Evolutionary conservation across 768 basidiomycete species (phyloP).

Genomic region (Amanita thiersii): DNA sequence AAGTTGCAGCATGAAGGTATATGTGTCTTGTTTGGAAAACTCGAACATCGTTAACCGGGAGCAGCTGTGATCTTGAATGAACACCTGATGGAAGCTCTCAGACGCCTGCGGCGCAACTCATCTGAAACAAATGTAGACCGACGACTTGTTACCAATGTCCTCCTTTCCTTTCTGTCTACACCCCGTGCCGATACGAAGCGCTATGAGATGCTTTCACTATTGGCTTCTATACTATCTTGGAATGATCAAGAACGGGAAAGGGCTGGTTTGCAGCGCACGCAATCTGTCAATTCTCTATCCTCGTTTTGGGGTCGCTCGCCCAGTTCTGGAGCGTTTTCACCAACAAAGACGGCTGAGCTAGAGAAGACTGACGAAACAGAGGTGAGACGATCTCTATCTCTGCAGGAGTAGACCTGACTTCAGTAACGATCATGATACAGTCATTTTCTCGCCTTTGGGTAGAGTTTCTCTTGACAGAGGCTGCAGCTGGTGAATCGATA

Average conservation of each 20-base stretch:
- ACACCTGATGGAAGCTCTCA: slow-evolving; percentile 95
- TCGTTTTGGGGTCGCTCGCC: slow-evolving; percentile 37
- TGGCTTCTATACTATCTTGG: slow-evolving; percentile 91
- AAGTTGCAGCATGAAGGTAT: slow-evolving; percentile 92
- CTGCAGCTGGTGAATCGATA: slow-evolving; percentile 36
- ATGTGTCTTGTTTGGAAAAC: slow-evolving; percentile 11
- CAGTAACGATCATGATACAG: slow-evolving; percentile 29
- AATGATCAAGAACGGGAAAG: slow-evolving; percentile 84
- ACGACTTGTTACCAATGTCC: slow-evolving; percentile 88
- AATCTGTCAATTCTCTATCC: slow-evolving; percentile 15
- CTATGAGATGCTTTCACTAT: slow-evolving; percentile 90
- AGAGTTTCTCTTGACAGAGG: slow-evolving; percentile 94
- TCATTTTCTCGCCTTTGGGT: slow-evolving; percentile 98
- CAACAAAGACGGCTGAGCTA: slow-evolving; percentile 42
- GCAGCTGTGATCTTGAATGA: slow-evolving; percentile 95
- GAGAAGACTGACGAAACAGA: slow-evolving; percentile 83
- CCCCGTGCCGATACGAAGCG: slow-evolving; percentile 90
- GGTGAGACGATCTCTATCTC: slow-evolving; percentile 28
- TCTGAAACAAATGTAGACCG: slow-evolving; percentile 90
- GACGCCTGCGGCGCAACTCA: slow-evolving; percentile 80
- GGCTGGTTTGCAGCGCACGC: slow-evolving; percentile 71
- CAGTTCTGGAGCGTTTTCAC: slow-evolving; percentile 22
- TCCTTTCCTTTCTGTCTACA: slow-evolving; percentile 84
- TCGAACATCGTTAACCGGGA: too few species aligned
- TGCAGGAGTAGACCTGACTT: background rate